A percentile compares a stretch with the other conserved stretches of the same genome.
Evolutionary conservation across 495 filamentous ascomycete species (phyloP).

Genomic region (Venustampulla echinocandica): DNA sequence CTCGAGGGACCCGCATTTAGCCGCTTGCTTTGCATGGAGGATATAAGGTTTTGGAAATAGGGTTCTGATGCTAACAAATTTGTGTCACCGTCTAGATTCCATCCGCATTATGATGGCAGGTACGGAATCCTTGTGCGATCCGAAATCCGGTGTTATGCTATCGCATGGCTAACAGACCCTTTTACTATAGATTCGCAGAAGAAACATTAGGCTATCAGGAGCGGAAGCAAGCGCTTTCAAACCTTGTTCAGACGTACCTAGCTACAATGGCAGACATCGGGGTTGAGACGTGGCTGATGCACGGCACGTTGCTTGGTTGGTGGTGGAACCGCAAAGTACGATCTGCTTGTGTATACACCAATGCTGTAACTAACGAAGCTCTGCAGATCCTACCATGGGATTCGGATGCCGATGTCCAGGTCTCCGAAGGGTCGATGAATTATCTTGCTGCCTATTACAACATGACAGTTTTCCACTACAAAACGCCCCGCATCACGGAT

Average conservation of each 20-base stretch:
- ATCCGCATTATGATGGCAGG: constrained; percentile 56
- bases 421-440: constrained; percentile 53
- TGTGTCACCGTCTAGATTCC: constrained; percentile 36
- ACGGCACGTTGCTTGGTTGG: constrained; percentile 82
- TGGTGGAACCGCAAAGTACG: constrained; percentile 83
- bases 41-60: too few species aligned
- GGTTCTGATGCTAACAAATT: too few species aligned
- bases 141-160: not conserved
- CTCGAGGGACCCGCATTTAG: not conserved
- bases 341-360: not conserved
- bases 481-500: constrained; percentile 24
- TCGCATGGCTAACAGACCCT: not conserved
- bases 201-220: constrained; percentile 37
- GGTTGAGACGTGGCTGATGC: constrained; percentile 78
- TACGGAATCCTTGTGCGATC: constrained; percentile 21
- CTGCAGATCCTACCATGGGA: constrained; percentile 70
- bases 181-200: constrained; percentile 39
- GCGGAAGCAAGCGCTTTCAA: constrained; percentile 30
- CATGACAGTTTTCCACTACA: constrained; percentile 53
- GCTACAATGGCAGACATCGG: constrained; percentile 52
- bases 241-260: constrained; percentile 68
- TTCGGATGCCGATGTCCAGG: constrained; percentile 76
- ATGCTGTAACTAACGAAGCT: too few species aligned
- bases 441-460: constrained; percentile 59
- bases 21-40: too few species aligned